Conservation (phyloP, 2,329 filamentous ascomycete species). For the Berkeleyomyces basicola region DNA sequence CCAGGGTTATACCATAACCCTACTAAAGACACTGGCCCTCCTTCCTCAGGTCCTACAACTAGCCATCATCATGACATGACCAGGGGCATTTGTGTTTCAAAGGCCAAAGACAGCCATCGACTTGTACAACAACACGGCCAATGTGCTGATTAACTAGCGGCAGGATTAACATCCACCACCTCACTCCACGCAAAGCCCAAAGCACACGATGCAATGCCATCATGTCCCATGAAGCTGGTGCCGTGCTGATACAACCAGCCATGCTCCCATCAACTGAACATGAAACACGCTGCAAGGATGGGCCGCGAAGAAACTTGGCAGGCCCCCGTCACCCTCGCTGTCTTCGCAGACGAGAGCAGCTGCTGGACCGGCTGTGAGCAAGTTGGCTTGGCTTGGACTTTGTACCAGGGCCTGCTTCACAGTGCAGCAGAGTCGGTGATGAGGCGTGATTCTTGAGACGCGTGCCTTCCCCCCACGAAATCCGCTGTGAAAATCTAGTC, state of each 20-base stretch:
- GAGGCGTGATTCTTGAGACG: background rate
- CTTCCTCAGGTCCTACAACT: background rate
- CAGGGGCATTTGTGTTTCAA: background rate
- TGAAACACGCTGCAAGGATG: constrained; percentile 1
- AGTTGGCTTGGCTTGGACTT: background rate
- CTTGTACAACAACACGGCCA: too few species aligned
- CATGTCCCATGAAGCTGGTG: background rate
- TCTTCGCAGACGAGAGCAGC: background rate
- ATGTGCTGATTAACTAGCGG: too few species aligned
- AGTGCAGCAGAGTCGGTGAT: background rate
- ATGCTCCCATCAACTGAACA: background rate
- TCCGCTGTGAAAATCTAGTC: background rate
- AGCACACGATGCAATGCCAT: background rate
- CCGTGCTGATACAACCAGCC: background rate
- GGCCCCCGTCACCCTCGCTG: too few species aligned
- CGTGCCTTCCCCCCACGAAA: background rate
- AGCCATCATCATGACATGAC: background rate
- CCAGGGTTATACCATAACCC: background rate
- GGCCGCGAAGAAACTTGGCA: background rate
- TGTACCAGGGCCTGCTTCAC: background rate
- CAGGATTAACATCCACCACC: too few species aligned
- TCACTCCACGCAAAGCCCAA: background rate
- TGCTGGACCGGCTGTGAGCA: background rate
- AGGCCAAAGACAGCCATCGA: background rate
- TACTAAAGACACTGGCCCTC: background rate